Evolutionary conservation across 2,329 filamentous ascomycete species (phyloP).

Genomic region (Cercospora berteroae): DNA sequence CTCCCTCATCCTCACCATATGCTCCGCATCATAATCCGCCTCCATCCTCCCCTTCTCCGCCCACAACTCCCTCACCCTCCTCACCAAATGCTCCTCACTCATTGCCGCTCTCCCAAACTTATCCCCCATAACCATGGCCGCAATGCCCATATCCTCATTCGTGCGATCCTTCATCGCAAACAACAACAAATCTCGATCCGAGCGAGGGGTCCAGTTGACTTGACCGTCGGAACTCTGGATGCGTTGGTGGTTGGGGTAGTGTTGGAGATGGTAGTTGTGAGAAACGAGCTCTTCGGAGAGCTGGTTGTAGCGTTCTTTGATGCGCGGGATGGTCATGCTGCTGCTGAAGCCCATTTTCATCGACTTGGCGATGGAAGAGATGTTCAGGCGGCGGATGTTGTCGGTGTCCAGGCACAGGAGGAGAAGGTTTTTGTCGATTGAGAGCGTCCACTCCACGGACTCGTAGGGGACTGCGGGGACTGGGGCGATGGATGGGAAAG

Average conservation of each 20-base stretch:
- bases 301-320: neutral
- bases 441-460: neutral
- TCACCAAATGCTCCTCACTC: neutral
- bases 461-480: neutral
- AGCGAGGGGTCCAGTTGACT: neutral
- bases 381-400: neutral
- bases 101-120: neutral
- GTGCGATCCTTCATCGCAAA: neutral
- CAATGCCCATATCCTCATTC: neutral
- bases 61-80: neutral
- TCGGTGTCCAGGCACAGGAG: neutral
- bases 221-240: neutral
- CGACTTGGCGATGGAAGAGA: neutral
- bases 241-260: neutral
- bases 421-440: conserved; percentile 2
- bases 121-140: neutral
- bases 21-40: conserved; percentile 1
- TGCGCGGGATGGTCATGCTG: neutral
- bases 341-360: neutral
- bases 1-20: conserved; percentile 1
- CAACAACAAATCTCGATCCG: neutral
- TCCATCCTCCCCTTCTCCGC: conserved; percentile 1
- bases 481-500: neutral
- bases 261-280: neutral
- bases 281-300: neutral